phyloP scores from a whole-genome alignment of 2,329 filamentous ascomycete genomes.

The Thermoascus crustaceus region DNA sequence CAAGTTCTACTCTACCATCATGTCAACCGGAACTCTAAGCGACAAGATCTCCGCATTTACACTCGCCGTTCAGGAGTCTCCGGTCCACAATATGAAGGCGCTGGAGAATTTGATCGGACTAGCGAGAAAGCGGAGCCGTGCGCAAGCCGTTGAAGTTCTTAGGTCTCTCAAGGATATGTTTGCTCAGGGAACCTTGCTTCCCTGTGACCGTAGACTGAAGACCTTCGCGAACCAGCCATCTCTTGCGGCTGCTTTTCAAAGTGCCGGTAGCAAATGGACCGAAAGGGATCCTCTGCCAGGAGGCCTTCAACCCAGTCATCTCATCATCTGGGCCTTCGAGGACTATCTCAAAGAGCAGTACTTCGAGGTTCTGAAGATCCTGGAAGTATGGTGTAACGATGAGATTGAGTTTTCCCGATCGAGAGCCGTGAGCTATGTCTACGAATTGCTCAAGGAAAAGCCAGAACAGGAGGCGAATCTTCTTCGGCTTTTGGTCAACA shows the following conservation, averaged over 20 bases:
- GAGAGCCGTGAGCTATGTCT: slow-evolving; percentile 83
- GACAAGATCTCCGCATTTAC: slow-evolving; percentile 96
- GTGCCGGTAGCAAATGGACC: slow-evolving; percentile 56
- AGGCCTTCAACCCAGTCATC: slow-evolving; percentile 63
- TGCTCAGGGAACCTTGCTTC: slow-evolving; percentile 77
- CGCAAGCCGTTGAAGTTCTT: slow-evolving; percentile 85
- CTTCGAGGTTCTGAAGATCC: slow-evolving; percentile 83
- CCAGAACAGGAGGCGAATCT: slow-evolving; percentile 96
- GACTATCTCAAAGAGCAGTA: slow-evolving; percentile 92
- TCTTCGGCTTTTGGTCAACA: slow-evolving; percentile 85
- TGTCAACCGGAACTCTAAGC: slow-evolving; percentile 89
- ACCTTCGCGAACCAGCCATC: slow-evolving; percentile 73
- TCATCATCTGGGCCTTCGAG: slow-evolving; percentile 86
- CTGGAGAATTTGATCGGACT: slow-evolving; percentile 75
- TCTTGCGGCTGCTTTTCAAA: slow-evolving; percentile 62
- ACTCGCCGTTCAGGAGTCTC: slow-evolving; percentile 89
- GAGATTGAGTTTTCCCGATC: slow-evolving; percentile 90
- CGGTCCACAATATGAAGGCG: slow-evolving; percentile 82
- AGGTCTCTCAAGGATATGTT: slow-evolving; percentile 90
- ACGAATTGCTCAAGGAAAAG: slow-evolving; percentile 84
- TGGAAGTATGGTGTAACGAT: slow-evolving; percentile 89
- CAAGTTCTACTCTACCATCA: slow-evolving; percentile 95
- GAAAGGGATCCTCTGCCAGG: slow-evolving; percentile 63
- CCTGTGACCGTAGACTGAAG: slow-evolving; percentile 70
- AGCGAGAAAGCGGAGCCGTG: slow-evolving; percentile 87